Conservation (phyloP, 2,329 filamentous ascomycete genomes). For the Penicillium sumatraense region DNA sequence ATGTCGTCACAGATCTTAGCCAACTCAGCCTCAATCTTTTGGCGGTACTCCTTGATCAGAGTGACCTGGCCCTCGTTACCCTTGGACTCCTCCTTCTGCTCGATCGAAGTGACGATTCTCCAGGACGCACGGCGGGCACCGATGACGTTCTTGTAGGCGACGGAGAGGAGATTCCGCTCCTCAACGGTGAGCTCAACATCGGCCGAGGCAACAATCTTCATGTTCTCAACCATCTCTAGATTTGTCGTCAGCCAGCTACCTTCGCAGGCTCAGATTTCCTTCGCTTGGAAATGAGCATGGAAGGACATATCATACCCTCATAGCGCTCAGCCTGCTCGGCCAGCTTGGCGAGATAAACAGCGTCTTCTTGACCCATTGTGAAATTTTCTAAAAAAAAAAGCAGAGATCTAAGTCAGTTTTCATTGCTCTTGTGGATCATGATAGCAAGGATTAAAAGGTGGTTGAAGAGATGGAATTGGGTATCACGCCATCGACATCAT, state of each 20-base stretch:
- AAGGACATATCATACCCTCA: conserved; percentile 72
- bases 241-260: conserved; percentile 21
- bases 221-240: conserved; percentile 99
- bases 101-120: conserved; percentile 97
- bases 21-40: conserved; percentile 97
- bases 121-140: conserved; percentile 95
- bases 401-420: conserved; percentile 10
- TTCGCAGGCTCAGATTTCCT: neutral
- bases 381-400: conserved; percentile 43
- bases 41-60: conserved; percentile 96
- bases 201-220: conserved; percentile 96
- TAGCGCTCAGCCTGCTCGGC: conserved; percentile 99
- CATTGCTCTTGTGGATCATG: neutral
- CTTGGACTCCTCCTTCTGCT: conserved; percentile 99
- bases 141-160: conserved; percentile 99
- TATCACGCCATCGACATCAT: conserved; percentile 31
- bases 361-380: conserved; percentile 99
- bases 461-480: conserved; percentile 9
- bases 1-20: conserved; percentile 98
- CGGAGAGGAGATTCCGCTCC: conserved; percentile 95
- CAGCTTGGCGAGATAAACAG: conserved; percentile 99
- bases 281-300: neutral
- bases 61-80: conserved; percentile 88
- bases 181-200: conserved; percentile 83
- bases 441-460: neutral